Evolutionary conservation across 2,329 filamentous ascomycete species (phyloP), one percentile per base, ranked within the genome.

Genomic region (Knufia petricola): DNA sequence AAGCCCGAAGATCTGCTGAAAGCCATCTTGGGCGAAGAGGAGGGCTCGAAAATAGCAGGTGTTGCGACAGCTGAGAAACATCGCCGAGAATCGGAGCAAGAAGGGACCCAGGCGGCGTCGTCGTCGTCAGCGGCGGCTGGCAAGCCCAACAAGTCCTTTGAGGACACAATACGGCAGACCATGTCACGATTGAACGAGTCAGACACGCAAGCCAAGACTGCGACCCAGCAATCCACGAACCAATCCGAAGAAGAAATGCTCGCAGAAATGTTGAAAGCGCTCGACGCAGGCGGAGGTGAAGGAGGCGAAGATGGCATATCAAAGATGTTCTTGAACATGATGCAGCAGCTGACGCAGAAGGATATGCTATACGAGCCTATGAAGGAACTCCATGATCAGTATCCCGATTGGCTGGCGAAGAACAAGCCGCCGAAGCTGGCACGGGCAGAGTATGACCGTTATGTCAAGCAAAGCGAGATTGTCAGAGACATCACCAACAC

Each of bases 311-410:
- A 95, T 49, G 88, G 94, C 58, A 85, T 96, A 60, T 88, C 87
- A 50, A 90, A 94, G 69, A 87, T 96, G 81, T 78, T 98, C 51
- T 80, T 94, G 76, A 86, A 85, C 47, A 95, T 96, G 87, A 96
- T 98, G 90, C 87, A 96, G 69, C 89, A 98, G 66, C 76, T 98
- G 54, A 96, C 92, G 2, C 95, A 94, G 67, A 96, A 95, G 72
- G 92, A 96, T 58, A 95, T 98, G 54, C 69, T 98, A 44, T 96
- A 96, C 64, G 90, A 98, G 69, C 92, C 92, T 2, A 95, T 98
- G 88, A 95, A 95, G 71, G 92, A 98, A 68, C 72, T 98, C 41
- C 72, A 94, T 64, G 84, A 87, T 46, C 96, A 95, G 67, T 98
- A 92, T 62, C 90, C 89, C 0, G 80, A 69, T 1, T 98, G 92